Conservation (phyloP, 768 basidiomycete genomes). For the Tulasnella sp. region DNA sequence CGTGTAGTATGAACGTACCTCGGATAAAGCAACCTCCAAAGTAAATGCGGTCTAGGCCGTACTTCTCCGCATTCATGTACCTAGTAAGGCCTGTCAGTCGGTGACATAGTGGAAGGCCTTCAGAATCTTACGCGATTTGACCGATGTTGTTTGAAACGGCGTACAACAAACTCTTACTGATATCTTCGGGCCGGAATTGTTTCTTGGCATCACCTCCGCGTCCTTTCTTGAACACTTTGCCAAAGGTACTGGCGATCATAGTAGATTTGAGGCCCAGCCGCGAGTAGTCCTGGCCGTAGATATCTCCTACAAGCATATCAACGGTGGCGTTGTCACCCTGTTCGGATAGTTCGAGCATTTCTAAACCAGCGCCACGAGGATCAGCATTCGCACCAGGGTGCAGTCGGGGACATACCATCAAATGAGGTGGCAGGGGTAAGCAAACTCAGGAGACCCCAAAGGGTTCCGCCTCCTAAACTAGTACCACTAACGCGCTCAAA, state of each 20-base stretch:
- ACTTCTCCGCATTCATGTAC: slow-evolving; percentile 99
- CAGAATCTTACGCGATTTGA: slow-evolving; percentile 83
- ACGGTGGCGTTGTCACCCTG: slow-evolving; percentile 84
- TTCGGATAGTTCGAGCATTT: slow-evolving; percentile 93
- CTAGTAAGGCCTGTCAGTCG: slow-evolving; percentile 30
- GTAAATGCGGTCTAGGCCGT: slow-evolving; percentile 90
- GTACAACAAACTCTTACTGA: slow-evolving; percentile 86
- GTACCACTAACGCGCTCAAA: slow-evolving; percentile 97
- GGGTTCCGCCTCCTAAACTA: slow-evolving; percentile 89
- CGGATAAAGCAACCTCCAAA: slow-evolving; percentile 99
- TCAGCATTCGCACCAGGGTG: no score
- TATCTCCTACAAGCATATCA: slow-evolving; percentile 99
- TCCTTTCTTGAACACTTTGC: slow-evolving; percentile 89
- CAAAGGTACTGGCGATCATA: slow-evolving; percentile 96
- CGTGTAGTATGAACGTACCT: slow-evolving; percentile 38
- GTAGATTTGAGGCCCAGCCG: slow-evolving; percentile 93
- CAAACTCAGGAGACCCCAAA: slow-evolving; percentile 91
- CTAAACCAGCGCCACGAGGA: slow-evolving; percentile 35
- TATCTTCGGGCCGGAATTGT: slow-evolving; percentile 80
- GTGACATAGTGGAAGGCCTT: background rate
- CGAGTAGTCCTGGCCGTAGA: slow-evolving; percentile 95
- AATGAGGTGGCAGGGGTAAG: slow-evolving; percentile 91
- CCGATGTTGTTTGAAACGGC: slow-evolving; percentile 99
- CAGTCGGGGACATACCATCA: slow-evolving; percentile 49
- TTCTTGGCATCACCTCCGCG: slow-evolving; percentile 55